Base-by-base conservation (phyloP, 2,329 filamentous ascomycete genomes). In the Tolypocladium ovalisporum region DNA sequence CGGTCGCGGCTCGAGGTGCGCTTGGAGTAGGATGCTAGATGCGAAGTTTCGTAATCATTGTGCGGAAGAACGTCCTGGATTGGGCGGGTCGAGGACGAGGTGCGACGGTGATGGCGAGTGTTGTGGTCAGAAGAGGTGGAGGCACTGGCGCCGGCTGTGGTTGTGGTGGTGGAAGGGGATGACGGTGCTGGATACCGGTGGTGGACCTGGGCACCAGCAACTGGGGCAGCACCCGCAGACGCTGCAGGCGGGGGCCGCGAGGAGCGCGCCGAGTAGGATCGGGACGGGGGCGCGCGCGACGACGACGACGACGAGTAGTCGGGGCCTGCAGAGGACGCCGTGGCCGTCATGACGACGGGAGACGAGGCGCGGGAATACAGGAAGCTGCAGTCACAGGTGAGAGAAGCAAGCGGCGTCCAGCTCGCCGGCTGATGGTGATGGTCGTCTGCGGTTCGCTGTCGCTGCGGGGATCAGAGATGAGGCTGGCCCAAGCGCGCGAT, bases 41-140 rank as follows among this genome's bases (percentile, higher is more conserved):
- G 86, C 65, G 80, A 78, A 65, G 85, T 81, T 74, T 93, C 89
- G 76, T 85, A 86, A 73, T 94, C 89, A 71, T 86, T 79, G 66
- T 87, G 84, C 56, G 76, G 74, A 55, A 75, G 65, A 49, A 73
- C 64, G 57, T 80, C 73, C 61, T 77, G 74, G 53, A 72, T 66
- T 59, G 75, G 71, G 61, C 73, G 75, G 57, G 72, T 69, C 47
- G 74, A 73, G 32, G 75, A 75, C 39, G 75, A 73, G 65, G 70
- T 62, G 65, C 68, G 71, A 62, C 68, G 71, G 58, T 71, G 72
- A 63, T 73, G 71, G 56, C 68, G 74, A 68, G 59, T 65, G 66
- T 27, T 62, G 62, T 59, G 55, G 62, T 64, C 58, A 57, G 65
- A 60, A 64, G 66, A 59, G 62, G 60, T 62, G 60, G 34, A 44